Percentiles rank a stretch among this genome's conserved stretches.
These are phyloP conservation scores for Boeremia exigua DNA, from an alignment of 2,329 filamentous ascomycete genomes.

Conservation along the genomic window DNA sequence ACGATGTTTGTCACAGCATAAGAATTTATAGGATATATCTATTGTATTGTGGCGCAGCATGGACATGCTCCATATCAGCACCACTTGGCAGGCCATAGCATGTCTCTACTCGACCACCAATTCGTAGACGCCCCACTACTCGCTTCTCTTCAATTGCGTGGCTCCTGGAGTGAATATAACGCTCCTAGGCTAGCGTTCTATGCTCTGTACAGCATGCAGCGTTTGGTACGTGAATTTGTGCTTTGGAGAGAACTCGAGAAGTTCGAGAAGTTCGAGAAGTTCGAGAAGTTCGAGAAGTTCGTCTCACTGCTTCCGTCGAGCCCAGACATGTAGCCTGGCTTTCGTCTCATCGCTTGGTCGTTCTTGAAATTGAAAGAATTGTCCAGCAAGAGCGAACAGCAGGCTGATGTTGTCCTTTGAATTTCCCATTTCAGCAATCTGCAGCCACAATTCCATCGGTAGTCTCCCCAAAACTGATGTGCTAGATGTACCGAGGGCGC, in stretches of 20 bases:
- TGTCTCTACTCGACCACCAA: neutral
- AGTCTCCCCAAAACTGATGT: slow-evolving; percentile 24
- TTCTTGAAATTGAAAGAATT: slow-evolving; percentile 23
- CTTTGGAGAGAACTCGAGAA: neutral
- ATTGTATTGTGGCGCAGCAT: no score
- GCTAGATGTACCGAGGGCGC: neutral
- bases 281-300: neutral
- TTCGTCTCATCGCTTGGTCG: slow-evolving; percentile 21
- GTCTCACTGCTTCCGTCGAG: slow-evolving; percentile 17
- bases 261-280: no score
- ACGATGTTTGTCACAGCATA: neutral
- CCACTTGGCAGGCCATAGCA: neutral
- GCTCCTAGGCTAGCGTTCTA: neutral
- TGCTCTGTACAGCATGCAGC: neutral
- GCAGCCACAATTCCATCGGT: slow-evolving; percentile 51
- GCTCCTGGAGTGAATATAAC: neutral
- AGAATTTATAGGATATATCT: neutral
- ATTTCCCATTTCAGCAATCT: slow-evolving; percentile 48
- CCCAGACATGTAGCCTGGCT: slow-evolving; percentile 22
- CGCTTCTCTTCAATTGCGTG: no score
- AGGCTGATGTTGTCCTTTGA: slow-evolving; percentile 49
- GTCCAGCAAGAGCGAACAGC: slow-evolving; percentile 36
- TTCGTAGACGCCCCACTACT: neutral
- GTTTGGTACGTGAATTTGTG: neutral
- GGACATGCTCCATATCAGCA: no score